These are phyloP conservation scores for Puccinia coronata DNA, from an alignment of 1,284 basidiomycete species.

Conservation along the genomic window DNA sequence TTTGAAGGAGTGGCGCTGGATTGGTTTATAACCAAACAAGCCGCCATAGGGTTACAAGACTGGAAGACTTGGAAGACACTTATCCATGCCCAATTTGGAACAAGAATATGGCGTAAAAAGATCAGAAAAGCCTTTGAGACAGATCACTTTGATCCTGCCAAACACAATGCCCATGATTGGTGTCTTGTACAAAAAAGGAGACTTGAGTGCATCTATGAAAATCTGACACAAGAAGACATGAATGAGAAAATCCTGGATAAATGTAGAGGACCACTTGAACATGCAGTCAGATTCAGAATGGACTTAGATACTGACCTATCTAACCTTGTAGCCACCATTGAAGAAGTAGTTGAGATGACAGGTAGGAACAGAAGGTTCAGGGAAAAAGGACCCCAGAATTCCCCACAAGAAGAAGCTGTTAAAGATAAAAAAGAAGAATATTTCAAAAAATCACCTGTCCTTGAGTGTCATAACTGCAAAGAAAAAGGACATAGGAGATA, in stretches of 20 bases:
- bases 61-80: background rate
- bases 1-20: slow-evolving; percentile 5
- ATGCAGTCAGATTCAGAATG: background rate
- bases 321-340: background rate
- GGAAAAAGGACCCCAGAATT: background rate
- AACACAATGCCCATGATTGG: background rate
- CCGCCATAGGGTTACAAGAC: background rate
- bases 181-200: slow-evolving; percentile 7
- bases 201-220: background rate
- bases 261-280: background rate
- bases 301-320: background rate
- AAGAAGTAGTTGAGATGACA: background rate
- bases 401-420: background rate
- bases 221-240: background rate
- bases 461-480: background rate
- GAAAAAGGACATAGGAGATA: background rate
- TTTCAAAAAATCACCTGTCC: background rate
- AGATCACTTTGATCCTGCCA: no score
- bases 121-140: no score
- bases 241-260: background rate
- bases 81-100: background rate
- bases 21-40: slow-evolving; percentile 1
- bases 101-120: background rate
- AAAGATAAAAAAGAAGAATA: background rate
- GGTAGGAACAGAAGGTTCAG: background rate